phyloP scores from a whole-genome alignment of 1,284 basidiomycete species.

The Puccinia triticina region DNA sequence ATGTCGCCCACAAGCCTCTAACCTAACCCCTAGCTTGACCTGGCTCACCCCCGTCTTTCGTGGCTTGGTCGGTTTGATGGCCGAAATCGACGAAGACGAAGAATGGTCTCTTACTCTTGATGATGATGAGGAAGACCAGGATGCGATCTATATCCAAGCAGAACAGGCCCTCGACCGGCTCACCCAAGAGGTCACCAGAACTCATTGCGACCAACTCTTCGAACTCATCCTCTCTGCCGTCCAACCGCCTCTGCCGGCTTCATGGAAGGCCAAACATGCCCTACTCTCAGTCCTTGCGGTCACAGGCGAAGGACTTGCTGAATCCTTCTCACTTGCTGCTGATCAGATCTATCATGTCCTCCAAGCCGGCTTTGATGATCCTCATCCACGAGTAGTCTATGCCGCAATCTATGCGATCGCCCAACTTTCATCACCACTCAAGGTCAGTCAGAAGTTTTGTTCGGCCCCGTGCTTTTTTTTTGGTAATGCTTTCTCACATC shows the following conservation, averaged over 20 bases:
- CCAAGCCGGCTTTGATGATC: conserved; percentile 26
- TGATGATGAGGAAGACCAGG: conserved; percentile 34
- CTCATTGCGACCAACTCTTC: conserved; percentile 41
- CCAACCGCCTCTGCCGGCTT: conserved; percentile 4
- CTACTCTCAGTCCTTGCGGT: conserved; percentile 30
- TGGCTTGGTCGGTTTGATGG: conserved; percentile 12
- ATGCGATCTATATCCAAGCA: conserved; percentile 32
- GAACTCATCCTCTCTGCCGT: conserved; percentile 23
- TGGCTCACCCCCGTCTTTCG: conserved; percentile 14
- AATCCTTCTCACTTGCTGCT: conserved; percentile 36
- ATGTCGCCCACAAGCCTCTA: not conserved
- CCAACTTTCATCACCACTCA: conserved; percentile 35
- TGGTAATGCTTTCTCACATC: not conserved
- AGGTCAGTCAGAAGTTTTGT: conserved; percentile 28
- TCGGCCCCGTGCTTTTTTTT: not conserved
- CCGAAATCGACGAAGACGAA: conserved; percentile 27
- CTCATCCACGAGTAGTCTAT: conserved; percentile 36
- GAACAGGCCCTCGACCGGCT: conserved; percentile 45
- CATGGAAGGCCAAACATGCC: conserved; percentile 35
- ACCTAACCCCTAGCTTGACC: not conserved
- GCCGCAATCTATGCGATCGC: conserved; percentile 45
- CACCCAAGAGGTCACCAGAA: conserved; percentile 25
- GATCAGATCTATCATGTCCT: conserved; percentile 18
- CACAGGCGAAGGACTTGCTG: conserved; percentile 30
- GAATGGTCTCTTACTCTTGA: conserved; percentile 19